Percentiles rank a stretch among this genome's conserved stretches.
Evolutionary conservation across 2,329 filamentous ascomycete species (phyloP).

Genomic region (Penicillium psychrosexuale): DNA sequence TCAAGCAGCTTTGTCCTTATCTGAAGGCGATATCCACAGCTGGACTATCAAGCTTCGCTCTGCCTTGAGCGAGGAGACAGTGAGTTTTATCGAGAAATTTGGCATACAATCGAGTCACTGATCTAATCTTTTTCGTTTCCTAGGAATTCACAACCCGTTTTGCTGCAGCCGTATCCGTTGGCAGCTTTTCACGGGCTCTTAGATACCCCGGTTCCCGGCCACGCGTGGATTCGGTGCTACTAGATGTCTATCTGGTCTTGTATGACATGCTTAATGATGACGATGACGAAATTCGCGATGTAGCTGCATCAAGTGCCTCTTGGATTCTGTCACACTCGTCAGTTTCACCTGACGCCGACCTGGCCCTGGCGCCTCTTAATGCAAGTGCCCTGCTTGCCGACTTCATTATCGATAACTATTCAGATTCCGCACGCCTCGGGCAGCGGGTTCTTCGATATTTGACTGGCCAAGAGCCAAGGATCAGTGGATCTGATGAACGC

Average conservation of each 20-base stretch:
- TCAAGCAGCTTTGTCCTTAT: constrained; percentile 7
- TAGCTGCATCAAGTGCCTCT: constrained; percentile 50
- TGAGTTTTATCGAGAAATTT: constrained; percentile 19
- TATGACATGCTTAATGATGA: constrained; percentile 84
- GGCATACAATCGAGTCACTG: neutral
- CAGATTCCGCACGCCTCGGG: constrained; percentile 32
- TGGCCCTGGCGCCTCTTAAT: constrained; percentile 48
- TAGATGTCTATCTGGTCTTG: constrained; percentile 62
- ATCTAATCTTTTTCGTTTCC: neutral
- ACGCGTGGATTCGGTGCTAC: constrained; percentile 33
- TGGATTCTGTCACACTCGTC: constrained; percentile 36
- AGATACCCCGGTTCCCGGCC: constrained; percentile 20
- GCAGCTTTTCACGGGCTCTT: constrained; percentile 45
- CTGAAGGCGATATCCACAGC: constrained; percentile 26
- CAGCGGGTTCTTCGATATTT: constrained; percentile 41
- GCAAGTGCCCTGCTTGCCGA: constrained; percentile 43
- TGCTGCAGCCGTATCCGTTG: constrained; percentile 37
- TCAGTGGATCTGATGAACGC: constrained; percentile 19
- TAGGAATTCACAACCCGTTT: constrained; percentile 42
- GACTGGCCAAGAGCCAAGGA: constrained; percentile 29
- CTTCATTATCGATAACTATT: constrained; percentile 37
- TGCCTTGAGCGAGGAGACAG: constrained; percentile 43
- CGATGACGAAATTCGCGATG: constrained; percentile 78
- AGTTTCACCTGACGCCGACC: constrained; percentile 26
- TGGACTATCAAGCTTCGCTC: constrained; percentile 38